Evolutionary conservation across 2,329 filamentous ascomycete species (phyloP), one percentile per base, ranked within the genome.

Genomic region (Neonectria ditissima): DNA sequence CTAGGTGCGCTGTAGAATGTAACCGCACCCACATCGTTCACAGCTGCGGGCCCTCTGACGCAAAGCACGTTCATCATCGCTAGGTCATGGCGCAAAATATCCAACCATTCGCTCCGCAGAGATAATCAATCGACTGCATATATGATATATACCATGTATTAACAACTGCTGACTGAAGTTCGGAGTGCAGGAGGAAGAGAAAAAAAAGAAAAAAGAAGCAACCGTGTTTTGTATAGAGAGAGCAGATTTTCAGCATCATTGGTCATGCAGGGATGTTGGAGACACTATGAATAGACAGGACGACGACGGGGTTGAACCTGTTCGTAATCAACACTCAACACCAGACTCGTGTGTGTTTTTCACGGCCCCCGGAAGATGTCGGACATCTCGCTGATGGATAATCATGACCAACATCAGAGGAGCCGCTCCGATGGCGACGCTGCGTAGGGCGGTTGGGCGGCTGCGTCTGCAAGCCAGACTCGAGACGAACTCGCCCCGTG

Each of bases 401-500:
- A 62, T 39, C 45, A 51, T 44, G 55, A 58, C 55, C 45, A 51
- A 51, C 48, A n/a, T 24, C 7, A 32, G 32, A 48, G 47, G 47
- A 45, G 52, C 53, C 59, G 47, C 54, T 34, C 59, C 59, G 48
- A 58, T 30, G 30, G 54, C 28, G 39, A 56, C 53, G 54, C 37
- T 47, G 52, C 47, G 39, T 48, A 45, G 44, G 44, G 54, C 43
- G 34, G 32, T 16, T 16, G 32, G 32, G 14, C 32, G 14, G 34
- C 6, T 16, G 34, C 3, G 28, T 43, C 54, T 56, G 54, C 54
- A 48, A 44, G 41, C 39, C 11, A 43, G 47, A 62, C 43, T 53
- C 34, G 54, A 62, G 59, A 57, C 39, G 59, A 62, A 57, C 54
- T 30, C 41, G 30, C 47, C 26, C 45, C 37, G 41, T 43, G 60